These are phyloP conservation scores for Monilinia fructigena DNA, from an alignment of 2,329 filamentous ascomycete species.

Conservation along the genomic window DNA sequence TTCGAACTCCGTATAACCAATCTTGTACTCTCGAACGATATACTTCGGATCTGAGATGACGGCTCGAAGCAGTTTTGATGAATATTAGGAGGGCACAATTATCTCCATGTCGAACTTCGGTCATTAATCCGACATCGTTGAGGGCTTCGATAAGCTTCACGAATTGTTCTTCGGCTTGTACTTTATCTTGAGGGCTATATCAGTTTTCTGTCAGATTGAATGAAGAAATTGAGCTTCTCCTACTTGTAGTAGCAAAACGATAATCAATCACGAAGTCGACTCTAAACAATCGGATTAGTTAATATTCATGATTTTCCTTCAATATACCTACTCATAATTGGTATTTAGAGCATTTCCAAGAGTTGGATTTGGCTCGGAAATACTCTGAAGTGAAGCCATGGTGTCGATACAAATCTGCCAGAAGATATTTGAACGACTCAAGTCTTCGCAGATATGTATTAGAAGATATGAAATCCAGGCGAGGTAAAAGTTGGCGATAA, in stretches of 20 bases:
- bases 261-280: constrained; percentile 90
- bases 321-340: constrained; percentile 46
- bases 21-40: constrained; percentile 88
- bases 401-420: constrained; percentile 18
- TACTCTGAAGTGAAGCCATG: constrained; percentile 36
- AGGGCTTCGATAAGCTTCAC: constrained; percentile 74
- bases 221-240: constrained; percentile 5
- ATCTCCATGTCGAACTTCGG: constrained; percentile 81
- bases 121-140: constrained; percentile 75
- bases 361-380: constrained; percentile 31
- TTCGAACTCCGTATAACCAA: constrained; percentile 86
- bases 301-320: constrained; percentile 3
- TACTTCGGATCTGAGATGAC: constrained; percentile 74
- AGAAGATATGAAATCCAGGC: constrained; percentile 10
- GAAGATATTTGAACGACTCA: constrained; percentile 14
- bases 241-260: constrained; percentile 67
- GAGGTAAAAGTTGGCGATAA: constrained; percentile 26
- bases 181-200: constrained; percentile 52
- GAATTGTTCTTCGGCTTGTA: constrained; percentile 71
- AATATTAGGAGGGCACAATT: constrained; percentile 77
- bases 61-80: constrained; percentile 72
- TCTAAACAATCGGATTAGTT: constrained; percentile 42
- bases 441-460: neutral
- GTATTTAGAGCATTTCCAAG: constrained; percentile 33
- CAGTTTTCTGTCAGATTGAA: constrained; percentile 29